Percentiles rank a stretch among this genome's conserved stretches.
Evolutionary conservation across 2,329 filamentous ascomycete genomes (phyloP).

Genomic region (Phyllosticta ampelicida): DNA sequence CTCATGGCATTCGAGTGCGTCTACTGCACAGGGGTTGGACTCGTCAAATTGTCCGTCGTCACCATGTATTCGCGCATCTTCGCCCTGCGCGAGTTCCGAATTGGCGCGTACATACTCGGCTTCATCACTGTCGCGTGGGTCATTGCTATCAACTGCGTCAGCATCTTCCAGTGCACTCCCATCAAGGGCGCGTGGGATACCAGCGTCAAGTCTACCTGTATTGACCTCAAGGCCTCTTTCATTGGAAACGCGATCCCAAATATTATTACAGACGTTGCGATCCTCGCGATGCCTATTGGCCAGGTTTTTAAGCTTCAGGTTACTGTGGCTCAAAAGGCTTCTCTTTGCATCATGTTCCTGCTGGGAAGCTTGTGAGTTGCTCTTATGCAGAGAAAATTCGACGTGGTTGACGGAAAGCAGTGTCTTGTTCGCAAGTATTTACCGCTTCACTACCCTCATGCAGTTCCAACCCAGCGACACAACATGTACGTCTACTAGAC

Average conservation of each 20-base stretch:
- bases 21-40: constrained; percentile 38
- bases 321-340: constrained; percentile 32
- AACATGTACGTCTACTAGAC: constrained; percentile 1
- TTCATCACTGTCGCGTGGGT: constrained; percentile 38
- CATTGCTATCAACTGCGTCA: constrained; percentile 38
- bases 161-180: constrained; percentile 44
- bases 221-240: constrained; percentile 41
- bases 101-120: constrained; percentile 32
- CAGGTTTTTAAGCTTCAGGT: constrained; percentile 38
- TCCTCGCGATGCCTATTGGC: constrained; percentile 38
- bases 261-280: constrained; percentile 37
- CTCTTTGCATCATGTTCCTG: constrained; percentile 35
- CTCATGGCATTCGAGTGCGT: constrained; percentile 39
- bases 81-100: constrained; percentile 34
- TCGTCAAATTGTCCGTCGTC: constrained; percentile 42
- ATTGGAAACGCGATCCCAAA: constrained; percentile 41
- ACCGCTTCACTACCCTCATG: constrained; percentile 14
- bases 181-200: constrained; percentile 41
- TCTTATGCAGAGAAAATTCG: background rate
- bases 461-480: constrained; percentile 12
- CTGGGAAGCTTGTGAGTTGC: constrained; percentile 34
- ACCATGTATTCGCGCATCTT: constrained; percentile 47
- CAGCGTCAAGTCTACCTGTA: constrained; percentile 35
- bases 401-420: constrained; percentile 10
- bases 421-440: constrained; percentile 14